phyloP scores from a whole-genome alignment of 164 flowering plant species.

The Aristolochia contorta region DNA sequence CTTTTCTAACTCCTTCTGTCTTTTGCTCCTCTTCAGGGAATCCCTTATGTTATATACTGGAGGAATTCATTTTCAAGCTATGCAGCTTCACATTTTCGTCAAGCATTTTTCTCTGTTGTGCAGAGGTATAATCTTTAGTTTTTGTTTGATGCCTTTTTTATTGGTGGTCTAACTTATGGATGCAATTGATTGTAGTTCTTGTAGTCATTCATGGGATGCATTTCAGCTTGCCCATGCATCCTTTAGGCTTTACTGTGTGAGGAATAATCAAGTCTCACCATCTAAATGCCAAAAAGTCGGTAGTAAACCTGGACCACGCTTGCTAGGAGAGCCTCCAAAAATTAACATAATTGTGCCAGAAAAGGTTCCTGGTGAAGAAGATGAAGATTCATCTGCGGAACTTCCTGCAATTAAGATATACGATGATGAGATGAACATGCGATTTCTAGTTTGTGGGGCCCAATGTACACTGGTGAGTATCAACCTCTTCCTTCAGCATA shows the following conservation, averaged over 20 bases:
- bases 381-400: constrained; percentile 36
- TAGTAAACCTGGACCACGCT: constrained; percentile 48
- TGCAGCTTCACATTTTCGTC: constrained; percentile 74
- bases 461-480: constrained; percentile 56
- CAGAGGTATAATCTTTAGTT: constrained; percentile 50
- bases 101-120: constrained; percentile 74
- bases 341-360: constrained; percentile 46
- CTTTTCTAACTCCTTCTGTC: not conserved
- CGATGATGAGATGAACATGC: constrained; percentile 77
- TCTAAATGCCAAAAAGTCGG: constrained; percentile 25
- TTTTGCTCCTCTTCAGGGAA: constrained; percentile 45
- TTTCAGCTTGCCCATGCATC: constrained; percentile 94
- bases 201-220: constrained; percentile 90
- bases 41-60: constrained; percentile 90
- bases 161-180: not conserved
- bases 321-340: constrained; percentile 79
- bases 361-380: constrained; percentile 47
- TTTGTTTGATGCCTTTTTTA: not conserved
- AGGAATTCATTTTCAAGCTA: constrained; percentile 40
- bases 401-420: constrained; percentile 78
- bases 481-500: constrained; percentile 3
- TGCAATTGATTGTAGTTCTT: constrained; percentile 46
- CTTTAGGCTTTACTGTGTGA: constrained; percentile 62
- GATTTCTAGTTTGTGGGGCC: constrained; percentile 86
- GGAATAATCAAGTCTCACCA: constrained; percentile 37